Evolutionary conservation across 495 filamentous ascomycete species (phyloP).

Genomic region (Trichoderma orchidacearum): DNA sequence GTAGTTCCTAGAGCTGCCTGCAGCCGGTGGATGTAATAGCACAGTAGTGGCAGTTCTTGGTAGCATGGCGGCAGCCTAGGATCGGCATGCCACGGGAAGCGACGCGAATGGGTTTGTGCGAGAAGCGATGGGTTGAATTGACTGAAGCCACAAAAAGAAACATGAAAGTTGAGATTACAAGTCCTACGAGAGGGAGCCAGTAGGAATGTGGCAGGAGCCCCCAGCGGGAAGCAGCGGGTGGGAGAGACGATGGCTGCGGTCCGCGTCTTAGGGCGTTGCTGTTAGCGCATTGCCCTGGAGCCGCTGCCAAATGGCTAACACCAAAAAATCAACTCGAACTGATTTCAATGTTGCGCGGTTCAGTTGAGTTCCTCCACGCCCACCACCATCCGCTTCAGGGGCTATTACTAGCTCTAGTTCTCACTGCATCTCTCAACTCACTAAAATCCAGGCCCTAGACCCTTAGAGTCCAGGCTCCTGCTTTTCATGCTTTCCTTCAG

Average conservation of each 20-base stretch:
- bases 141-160: background rate
- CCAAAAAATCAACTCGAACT: too few relatives aligned
- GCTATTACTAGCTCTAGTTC: too few relatives aligned
- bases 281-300: background rate
- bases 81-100: too few relatives aligned
- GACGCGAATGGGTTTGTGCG: too few relatives aligned
- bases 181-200: background rate
- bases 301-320: background rate
- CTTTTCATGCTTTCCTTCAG: background rate
- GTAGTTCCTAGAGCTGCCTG: too few relatives aligned
- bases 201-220: background rate
- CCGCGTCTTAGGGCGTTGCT: background rate
- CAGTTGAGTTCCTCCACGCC: too few relatives aligned
- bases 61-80: too few relatives aligned
- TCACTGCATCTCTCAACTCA: too few relatives aligned
- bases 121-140: background rate
- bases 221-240: background rate
- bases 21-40: too few relatives aligned
- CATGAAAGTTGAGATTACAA: background rate
- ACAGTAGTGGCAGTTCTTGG: too few relatives aligned
- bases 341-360: too few relatives aligned
- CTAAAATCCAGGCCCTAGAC: too few relatives aligned
- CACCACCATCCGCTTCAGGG: background rate
- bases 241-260: background rate
- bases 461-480: background rate